Base-by-base conservation (phyloP, 495 filamentous ascomycete genomes). In the Wilcoxina mikolae region DNA sequence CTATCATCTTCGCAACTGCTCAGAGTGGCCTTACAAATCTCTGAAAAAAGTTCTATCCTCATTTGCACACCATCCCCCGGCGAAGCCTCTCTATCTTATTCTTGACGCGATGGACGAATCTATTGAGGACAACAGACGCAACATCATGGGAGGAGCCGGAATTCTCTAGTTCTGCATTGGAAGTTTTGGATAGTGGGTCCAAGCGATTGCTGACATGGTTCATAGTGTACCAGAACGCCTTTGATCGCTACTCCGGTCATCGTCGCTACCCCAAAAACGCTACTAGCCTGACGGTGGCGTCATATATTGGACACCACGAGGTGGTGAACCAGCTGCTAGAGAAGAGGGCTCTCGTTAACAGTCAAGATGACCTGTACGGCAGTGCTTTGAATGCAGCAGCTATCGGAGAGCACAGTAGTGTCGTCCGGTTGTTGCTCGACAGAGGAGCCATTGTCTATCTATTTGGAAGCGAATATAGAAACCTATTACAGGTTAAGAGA, bases 321-420 rank as follows among this genome's bases (percentile, higher is more conserved):
- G 45, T 27, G 22, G 45, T 49, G 20, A 12, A 29, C 15, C 45
- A 5, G 45, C 45, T 49, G 12, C 4, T 49, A 12, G 45, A 46
- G 17, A 25, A 54, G 17, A 28, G 53, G 27, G 48, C 38, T 3
- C 7, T 49, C 38, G 25, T 18, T 17, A 49, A 49, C 45, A 18
- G 20, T 29, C 4, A 11, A 5, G 15, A 18, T 29, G 23, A 27
- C 45, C 45, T 49, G 28, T 53, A 26, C 38, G 39, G 10, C 45
- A 53, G 24, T 12, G 44, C 55, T 44, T 47, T 60, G 26, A 48
- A 55, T 39, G 41, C 35, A 44, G 58, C 58, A 27, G 55, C 31
- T 17, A 10, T 10, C 12, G 22, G 41, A 1, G 50, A 33, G 15
- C 48, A 60, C 29, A 3, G 20, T 4, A 29, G 42, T 4, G 50